Evolutionary conservation across 2,329 filamentous ascomycete species (phyloP).

Genomic region (Allantophomopsis lycopodina): DNA sequence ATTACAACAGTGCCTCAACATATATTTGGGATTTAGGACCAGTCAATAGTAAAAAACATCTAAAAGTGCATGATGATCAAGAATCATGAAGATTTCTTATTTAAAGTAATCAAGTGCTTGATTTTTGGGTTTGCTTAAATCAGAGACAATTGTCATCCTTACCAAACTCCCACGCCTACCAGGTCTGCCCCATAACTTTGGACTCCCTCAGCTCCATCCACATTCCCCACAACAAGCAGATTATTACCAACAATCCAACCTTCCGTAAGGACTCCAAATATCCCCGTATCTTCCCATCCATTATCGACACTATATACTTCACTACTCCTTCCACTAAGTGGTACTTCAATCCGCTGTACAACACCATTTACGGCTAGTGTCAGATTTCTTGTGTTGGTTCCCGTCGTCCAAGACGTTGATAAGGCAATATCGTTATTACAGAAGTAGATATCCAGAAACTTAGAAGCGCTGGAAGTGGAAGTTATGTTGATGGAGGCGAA

Average conservation of each 20-base stretch:
- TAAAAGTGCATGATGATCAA: too few relatives aligned
- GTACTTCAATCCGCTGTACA: slow-evolving; percentile 10
- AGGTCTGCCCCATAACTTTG: slow-evolving; percentile 20
- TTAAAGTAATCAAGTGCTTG: too few relatives aligned
- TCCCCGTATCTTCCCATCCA: slow-evolving; percentile 13
- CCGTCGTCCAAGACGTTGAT: slow-evolving; percentile 7
- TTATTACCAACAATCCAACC: slow-evolving; percentile 9
- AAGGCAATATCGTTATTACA: slow-evolving; percentile 14
- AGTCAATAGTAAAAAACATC: too few relatives aligned
- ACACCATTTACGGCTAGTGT: slow-evolving; percentile 11
- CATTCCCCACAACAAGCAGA: slow-evolving; percentile 19
- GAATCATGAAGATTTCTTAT: too few relatives aligned
- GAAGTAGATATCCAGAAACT: slow-evolving; percentile 10
- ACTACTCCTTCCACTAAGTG: slow-evolving; percentile 11
- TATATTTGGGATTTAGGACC: too few relatives aligned
- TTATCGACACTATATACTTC: slow-evolving; percentile 9
- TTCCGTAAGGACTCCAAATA: slow-evolving; percentile 9
- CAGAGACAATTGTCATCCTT: too few relatives aligned
- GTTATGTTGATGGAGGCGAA: too few relatives aligned
- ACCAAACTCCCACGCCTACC: slow-evolving; percentile 18
- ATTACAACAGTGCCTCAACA: too few relatives aligned
- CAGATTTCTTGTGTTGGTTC: slow-evolving; percentile 14
- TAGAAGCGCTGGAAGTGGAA: slow-evolving; percentile 3
- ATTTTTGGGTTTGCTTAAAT: too few relatives aligned
- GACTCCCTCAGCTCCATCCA: slow-evolving; percentile 12